A percentile compares a stretch with the other conserved stretches of the same genome.
Conservation (phyloP, 345 rosid genomes). For the Salix caprea region DNA sequence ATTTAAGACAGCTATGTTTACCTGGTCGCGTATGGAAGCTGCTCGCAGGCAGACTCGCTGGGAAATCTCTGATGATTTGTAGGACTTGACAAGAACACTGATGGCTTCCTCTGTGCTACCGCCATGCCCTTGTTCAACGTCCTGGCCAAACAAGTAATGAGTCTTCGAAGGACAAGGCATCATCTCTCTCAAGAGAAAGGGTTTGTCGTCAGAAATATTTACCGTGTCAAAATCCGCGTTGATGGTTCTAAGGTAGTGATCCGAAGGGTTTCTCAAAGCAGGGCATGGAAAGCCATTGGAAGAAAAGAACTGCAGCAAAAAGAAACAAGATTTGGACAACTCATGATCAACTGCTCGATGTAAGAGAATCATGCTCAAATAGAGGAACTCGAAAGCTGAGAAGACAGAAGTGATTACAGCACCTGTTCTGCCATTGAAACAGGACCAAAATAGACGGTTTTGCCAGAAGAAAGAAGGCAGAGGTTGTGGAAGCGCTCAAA, state of each 20-base stretch:
- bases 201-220: neutral
- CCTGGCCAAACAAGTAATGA: neutral
- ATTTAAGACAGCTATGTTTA: neutral
- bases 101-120: neutral
- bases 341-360: neutral
- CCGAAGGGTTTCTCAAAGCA: constrained; percentile 4
- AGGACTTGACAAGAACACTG: constrained; percentile 4
- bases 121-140: neutral
- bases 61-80: constrained; percentile 9
- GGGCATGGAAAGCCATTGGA: constrained; percentile 41
- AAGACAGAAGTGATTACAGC: neutral
- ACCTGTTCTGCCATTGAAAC: constrained; percentile 35
- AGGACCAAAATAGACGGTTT: constrained; percentile 48
- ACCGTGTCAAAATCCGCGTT: constrained; percentile 1
- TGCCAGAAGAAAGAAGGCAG: constrained; percentile 48
- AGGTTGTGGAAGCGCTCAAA: constrained; percentile 44
- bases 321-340: neutral
- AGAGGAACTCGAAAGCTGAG: too few species aligned
- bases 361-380: too few species aligned
- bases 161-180: too few species aligned
- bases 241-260: constrained; percentile 11
- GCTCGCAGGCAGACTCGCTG: neutral
- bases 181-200: too few species aligned
- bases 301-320: constrained; percentile 27
- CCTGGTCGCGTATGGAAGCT: neutral